Percentiles rank a stretch among this genome's conserved stretches.
Conservation (phyloP, 2,329 filamentous ascomycete genomes). For the Alternaria atra region DNA sequence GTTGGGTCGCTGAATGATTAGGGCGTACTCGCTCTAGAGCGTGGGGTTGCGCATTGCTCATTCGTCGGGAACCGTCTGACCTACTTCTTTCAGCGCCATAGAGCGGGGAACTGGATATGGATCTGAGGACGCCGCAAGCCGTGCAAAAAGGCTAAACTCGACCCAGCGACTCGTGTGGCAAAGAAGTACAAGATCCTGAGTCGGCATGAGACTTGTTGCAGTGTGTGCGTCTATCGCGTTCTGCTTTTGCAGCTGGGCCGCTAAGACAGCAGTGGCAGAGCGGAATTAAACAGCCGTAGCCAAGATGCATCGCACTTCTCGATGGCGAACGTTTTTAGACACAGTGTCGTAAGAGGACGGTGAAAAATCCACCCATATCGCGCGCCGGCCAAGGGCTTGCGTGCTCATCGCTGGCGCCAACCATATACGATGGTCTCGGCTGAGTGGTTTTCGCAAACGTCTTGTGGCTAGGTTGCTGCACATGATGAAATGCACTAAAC, state of each 20-base stretch:
- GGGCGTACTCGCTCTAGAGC: slow-evolving; percentile 18
- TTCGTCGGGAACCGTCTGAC: slow-evolving; percentile 32
- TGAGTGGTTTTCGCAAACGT: slow-evolving; percentile 18
- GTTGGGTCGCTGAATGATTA: slow-evolving; percentile 28
- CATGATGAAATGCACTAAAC: slow-evolving; percentile 33
- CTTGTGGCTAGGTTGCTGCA: slow-evolving; percentile 25
- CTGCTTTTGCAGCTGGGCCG: slow-evolving; percentile 13
- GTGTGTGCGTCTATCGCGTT: slow-evolving; percentile 18
- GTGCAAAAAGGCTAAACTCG: slow-evolving; percentile 41
- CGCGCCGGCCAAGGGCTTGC: slow-evolving; percentile 23
- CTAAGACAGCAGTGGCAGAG: slow-evolving; percentile 10
- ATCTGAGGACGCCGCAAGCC: slow-evolving; percentile 23
- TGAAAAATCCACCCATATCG: slow-evolving; percentile 11
- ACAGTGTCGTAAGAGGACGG: slow-evolving; percentile 7
- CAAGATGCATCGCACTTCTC: slow-evolving; percentile 12
- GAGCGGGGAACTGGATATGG: slow-evolving; percentile 18
- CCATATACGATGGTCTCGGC: slow-evolving; percentile 21
- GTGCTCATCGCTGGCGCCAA: slow-evolving; percentile 20
- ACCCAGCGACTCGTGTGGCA: slow-evolving; percentile 22
- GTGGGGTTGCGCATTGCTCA: slow-evolving; percentile 18
- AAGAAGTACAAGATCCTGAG: slow-evolving; percentile 17
- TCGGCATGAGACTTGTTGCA: slow-evolving; percentile 17
- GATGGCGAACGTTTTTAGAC: slow-evolving; percentile 8
- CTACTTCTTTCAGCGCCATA: slow-evolving; percentile 32
- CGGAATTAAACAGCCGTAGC: slow-evolving; percentile 13